Conservation (phyloP, 768 basidiomycete genomes). For the Gelatoporia subvermispora region DNA sequence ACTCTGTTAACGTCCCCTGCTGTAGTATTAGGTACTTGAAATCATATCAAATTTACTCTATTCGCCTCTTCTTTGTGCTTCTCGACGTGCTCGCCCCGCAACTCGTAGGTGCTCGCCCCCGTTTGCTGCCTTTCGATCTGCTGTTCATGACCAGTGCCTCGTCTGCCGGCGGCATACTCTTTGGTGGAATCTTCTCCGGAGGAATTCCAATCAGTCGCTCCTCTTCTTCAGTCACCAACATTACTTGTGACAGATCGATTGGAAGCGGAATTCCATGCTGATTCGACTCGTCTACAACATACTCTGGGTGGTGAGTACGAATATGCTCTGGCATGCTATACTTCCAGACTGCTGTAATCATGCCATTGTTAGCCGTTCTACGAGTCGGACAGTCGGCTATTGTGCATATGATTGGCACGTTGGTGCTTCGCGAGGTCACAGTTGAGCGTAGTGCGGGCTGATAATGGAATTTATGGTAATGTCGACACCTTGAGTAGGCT, state of each 20-base stretch:
- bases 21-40: too few relatives aligned
- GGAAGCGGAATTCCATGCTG: not conserved
- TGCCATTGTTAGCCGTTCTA: not conserved
- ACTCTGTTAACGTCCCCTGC: too few relatives aligned
- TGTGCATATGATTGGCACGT: slow-evolving; percentile 22
- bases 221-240: slow-evolving; percentile 6
- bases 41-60: too few relatives aligned
- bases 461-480: slow-evolving; percentile 13
- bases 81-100: too few relatives aligned
- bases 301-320: slow-evolving; percentile 17
- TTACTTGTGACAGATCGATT: not conserved
- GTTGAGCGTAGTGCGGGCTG: slow-evolving; percentile 11
- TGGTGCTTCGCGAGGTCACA: slow-evolving; percentile 21
- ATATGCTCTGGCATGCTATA: slow-evolving; percentile 26
- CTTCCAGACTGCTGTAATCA: slow-evolving; percentile 22
- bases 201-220: slow-evolving; percentile 6
- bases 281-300: not conserved
- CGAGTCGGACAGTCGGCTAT: slow-evolving; percentile 13
- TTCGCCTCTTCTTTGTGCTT: too few relatives aligned
- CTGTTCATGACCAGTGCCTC: too few relatives aligned
- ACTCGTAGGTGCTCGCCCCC: too few relatives aligned
- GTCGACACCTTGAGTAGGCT: slow-evolving; percentile 12
- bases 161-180: too few relatives aligned
- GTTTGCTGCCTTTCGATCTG: too few relatives aligned
- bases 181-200: not conserved